These are phyloP conservation scores for Paramecium octaurelia DNA, from an alignment of 73 alveolate genomes.

Conservation along the genomic window DNA sequence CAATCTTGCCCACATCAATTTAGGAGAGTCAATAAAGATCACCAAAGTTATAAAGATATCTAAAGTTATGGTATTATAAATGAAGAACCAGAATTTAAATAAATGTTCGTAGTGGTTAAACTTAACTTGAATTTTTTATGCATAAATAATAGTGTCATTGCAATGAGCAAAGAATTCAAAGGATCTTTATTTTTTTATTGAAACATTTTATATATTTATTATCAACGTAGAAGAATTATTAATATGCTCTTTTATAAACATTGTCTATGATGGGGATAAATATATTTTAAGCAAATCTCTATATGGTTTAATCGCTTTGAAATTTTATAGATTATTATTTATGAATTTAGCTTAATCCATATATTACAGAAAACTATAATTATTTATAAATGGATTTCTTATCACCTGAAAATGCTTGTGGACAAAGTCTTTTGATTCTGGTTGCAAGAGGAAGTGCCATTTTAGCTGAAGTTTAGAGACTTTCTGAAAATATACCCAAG, in stretches of 20 bases:
- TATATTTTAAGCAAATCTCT: too few relatives aligned
- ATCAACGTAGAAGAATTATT: background rate
- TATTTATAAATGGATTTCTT: conserved; percentile 68
- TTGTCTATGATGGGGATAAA: too few relatives aligned
- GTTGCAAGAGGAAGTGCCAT: conserved; percentile 94
- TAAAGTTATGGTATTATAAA: conserved; percentile 32
- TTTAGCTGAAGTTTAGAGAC: conserved; percentile 90
- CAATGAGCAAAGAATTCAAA: background rate
- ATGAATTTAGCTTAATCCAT: background rate
- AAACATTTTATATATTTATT: too few relatives aligned
- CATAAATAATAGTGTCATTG: background rate
- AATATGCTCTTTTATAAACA: too few relatives aligned
- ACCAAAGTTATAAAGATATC: conserved; percentile 32
- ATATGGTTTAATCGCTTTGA: background rate
- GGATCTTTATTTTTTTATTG: too few relatives aligned
- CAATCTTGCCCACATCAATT: conserved; percentile 31
- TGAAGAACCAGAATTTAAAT: conserved; percentile 40
- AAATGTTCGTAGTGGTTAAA: conserved; percentile 1
- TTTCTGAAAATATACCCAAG: conserved; percentile 92
- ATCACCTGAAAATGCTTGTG: conserved; percentile 80
- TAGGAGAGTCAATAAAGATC: background rate
- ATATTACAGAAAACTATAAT: background rate
- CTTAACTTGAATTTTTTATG: conserved; percentile 25
- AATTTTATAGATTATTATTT: background rate
- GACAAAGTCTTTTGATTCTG: conserved; percentile 86